A percentile compares a stretch with the other conserved stretches of the same genome.
Conservation (phyloP, 345 rosid species). For the Citrus trifoliata region DNA sequence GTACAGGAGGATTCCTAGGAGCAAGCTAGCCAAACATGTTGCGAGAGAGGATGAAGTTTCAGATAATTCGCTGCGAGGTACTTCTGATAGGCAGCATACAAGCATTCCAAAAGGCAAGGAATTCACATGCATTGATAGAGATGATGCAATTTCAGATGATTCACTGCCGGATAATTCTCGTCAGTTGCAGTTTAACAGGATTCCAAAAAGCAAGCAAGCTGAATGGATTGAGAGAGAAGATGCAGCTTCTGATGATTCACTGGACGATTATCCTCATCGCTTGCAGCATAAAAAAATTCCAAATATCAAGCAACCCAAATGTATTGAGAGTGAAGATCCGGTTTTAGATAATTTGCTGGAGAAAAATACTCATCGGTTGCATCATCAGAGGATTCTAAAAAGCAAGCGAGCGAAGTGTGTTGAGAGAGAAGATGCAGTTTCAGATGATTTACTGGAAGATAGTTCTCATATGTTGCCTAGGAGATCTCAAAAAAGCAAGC, state of each 20-base stretch:
- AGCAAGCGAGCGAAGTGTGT: conserved; percentile 14
- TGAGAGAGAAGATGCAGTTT: conserved; percentile 26
- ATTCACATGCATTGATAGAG: conserved; percentile 27
- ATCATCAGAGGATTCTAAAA: conserved; percentile 11
- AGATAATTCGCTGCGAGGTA: conserved; percentile 43
- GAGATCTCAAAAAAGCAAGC: conserved; percentile 30
- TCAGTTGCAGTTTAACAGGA: conserved; percentile 10
- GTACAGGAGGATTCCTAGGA: conserved; percentile 22
- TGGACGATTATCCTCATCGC: conserved; percentile 17
- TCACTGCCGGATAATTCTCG: conserved; percentile 27
- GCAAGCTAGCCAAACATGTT: conserved; percentile 22
- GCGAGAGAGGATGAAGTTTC: conserved; percentile 49
- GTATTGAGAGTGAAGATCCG: conserved; percentile 26
- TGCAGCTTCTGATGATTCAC: conserved; percentile 24
- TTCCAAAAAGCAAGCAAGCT: conserved; percentile 27
- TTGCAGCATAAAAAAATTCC: conserved; percentile 20
- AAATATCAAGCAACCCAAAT: conserved; percentile 24
- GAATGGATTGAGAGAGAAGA: conserved; percentile 23
- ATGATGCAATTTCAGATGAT: conserved; percentile 39
- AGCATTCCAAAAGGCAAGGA: conserved; percentile 28
- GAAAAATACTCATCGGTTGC: conserved; percentile 12
- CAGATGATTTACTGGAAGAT: conserved; percentile 26
- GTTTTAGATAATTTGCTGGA: conserved; percentile 27
- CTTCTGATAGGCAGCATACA: conserved; percentile 19
- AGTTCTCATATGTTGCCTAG: conserved; percentile 22